Base-by-base conservation (phyloP, 805 yeast genomes). In the Saccharomycopsis capsularis region DNA sequence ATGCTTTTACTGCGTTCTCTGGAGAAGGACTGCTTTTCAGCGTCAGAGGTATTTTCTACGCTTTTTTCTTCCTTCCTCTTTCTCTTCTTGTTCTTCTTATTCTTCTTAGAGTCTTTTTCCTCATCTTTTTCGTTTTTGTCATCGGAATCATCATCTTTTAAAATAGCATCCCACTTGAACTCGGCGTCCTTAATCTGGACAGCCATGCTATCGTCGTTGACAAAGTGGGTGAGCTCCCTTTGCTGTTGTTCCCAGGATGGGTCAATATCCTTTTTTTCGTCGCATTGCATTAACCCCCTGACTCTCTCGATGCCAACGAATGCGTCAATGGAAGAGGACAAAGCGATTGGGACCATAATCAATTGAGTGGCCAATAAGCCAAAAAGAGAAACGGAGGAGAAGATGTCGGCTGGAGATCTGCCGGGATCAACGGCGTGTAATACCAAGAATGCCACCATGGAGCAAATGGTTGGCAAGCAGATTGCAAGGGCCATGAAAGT, bases 351-450 rank as follows among this genome's bases (percentile, higher is more conserved):
- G 41, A 85, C 63, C 73, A 84, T 71, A 47, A 84, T 69, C 55
- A 83, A 76, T 59, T 80, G 85, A 40, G 72, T 69, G 11, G 84
- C 67, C 54, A 85, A 70, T 7, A 76, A 72, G 57, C 75, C 77
- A 65, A 85, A 85, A 50, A 83, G 69, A 0, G 90, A 75, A 42
- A 85, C 66, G 3, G 93, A 83, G 0, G 91, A 71, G 60, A 85
- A 85, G 27, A 85, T 73, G 32, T 75, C 68, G 9, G 84, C 88
- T 3, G 90, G 79, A 49, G 68, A 70, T 55, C 60, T 59, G 42
- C 70, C 59, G 21, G 68, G 58, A 19, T 61, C 50, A 27, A 66
- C 55, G 30, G 67, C 73, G 51, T 67, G 72, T 49, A 72, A 57
- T 0, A 70, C 64, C 41, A 73, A 56, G 55, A 74, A 74, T 1